Percentiles rank a stretch among this genome's conserved stretches.
Evolutionary conservation across 805 yeast species (phyloP).

Genomic region (Metschnikowia hibisci): DNA sequence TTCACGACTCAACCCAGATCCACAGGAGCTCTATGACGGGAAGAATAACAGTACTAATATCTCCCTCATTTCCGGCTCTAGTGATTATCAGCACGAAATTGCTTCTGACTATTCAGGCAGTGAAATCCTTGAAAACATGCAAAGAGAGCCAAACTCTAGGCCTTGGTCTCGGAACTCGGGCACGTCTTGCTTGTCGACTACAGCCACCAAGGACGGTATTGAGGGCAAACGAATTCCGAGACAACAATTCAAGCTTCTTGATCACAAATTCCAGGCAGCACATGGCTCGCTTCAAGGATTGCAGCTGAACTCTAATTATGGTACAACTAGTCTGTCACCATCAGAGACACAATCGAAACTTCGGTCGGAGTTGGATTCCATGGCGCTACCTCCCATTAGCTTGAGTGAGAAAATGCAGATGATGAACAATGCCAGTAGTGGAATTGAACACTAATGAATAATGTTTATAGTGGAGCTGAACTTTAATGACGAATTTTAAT

Average conservation of each 20-base stretch:
- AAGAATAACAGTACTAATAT: conserved; percentile 19
- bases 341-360: conserved; percentile 1
- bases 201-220: conserved; percentile 71
- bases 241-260: conserved; percentile 23
- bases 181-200: conserved; percentile 65
- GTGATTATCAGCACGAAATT: conserved; percentile 23
- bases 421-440: conserved; percentile 20
- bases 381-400: conserved; percentile 37
- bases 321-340: neutral
- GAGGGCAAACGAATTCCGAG: conserved; percentile 53
- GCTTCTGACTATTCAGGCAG: conserved; percentile 8
- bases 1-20: neutral
- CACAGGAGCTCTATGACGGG: neutral
- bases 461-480: no score
- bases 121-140: conserved; percentile 3
- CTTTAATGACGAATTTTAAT: no score
- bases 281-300: neutral
- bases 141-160: conserved; percentile 39
- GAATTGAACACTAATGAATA: neutral
- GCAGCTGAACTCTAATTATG: neutral
- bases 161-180: conserved; percentile 59
- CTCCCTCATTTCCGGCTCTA: conserved; percentile 25
- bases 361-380: conserved; percentile 9
- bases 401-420: conserved; percentile 42
- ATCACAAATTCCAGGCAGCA: neutral